Conservation (phyloP, 768 basidiomycete species). For the Rhizopogon rudus region DNA sequence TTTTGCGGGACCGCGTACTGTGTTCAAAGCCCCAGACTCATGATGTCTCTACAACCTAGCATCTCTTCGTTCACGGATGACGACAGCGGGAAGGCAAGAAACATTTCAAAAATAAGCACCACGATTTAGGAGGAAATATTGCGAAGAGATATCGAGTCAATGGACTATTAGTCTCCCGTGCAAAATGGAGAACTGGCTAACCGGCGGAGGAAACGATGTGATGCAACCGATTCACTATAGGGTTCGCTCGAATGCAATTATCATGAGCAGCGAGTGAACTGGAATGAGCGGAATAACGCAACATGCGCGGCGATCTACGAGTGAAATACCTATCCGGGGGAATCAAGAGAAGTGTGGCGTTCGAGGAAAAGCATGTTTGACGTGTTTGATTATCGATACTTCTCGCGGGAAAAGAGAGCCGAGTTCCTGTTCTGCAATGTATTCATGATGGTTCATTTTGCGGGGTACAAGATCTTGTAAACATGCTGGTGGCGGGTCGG, state of each 20-base stretch:
- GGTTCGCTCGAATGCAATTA: not conserved
- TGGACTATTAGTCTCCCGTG: not conserved
- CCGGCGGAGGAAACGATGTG: not conserved
- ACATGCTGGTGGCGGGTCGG: not conserved
- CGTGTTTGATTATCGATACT: not conserved
- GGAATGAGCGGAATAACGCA: not conserved
- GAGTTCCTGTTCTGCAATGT: not conserved
- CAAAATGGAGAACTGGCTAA: no score
- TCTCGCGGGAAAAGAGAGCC: no score
- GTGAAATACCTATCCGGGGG: not conserved
- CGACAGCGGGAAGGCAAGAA: not conserved
- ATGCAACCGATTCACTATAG: not conserved
- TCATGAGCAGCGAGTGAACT: not conserved
- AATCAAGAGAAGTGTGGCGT: not conserved
- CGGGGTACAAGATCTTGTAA: not conserved
- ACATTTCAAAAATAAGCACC: not conserved
- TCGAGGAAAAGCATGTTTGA: not conserved
- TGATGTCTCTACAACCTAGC: no score
- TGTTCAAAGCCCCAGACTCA: no score
- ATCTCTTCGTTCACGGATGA: not conserved
- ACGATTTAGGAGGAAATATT: not conserved
- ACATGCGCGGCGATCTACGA: not conserved
- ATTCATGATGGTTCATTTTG: no score
- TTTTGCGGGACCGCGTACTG: no score
- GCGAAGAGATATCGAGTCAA: not conserved